Evolutionary conservation across 306 rosid species (phyloP).

Genomic region (Citrullus mucosospermus): DNA sequence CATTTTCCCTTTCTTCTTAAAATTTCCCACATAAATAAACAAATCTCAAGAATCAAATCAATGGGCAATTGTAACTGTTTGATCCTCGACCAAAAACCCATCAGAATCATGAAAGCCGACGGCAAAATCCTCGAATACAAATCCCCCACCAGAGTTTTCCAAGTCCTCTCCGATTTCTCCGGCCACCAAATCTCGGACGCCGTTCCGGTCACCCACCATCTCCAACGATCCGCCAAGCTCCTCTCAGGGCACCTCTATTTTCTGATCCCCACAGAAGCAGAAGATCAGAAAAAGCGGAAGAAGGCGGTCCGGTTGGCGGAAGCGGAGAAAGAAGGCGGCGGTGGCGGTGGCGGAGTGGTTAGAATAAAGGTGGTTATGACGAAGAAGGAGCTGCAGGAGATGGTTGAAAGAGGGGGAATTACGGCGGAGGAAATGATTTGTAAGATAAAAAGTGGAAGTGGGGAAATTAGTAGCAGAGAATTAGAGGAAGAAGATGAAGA

Average conservation of each 20-base stretch:
- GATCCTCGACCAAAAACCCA: constrained; percentile 31
- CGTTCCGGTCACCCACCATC: constrained; percentile 27
- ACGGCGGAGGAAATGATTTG: constrained; percentile 38
- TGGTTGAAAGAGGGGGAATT: constrained; percentile 48
- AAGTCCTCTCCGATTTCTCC: constrained; percentile 44
- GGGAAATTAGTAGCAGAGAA: constrained; percentile 9
- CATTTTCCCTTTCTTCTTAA: not conserved
- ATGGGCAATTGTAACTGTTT: constrained; percentile 81
- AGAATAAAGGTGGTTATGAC: constrained; percentile 68
- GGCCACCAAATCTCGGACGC: constrained; percentile 59
- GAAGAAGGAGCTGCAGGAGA: constrained; percentile 47
- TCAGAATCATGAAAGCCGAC: constrained; percentile 60
- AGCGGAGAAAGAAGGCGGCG: constrained; percentile 19
- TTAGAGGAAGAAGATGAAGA: constrained; percentile 6
- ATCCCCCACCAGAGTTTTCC: constrained; percentile 38
- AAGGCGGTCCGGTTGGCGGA: constrained; percentile 51
- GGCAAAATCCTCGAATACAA: constrained; percentile 67
- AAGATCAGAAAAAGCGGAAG: constrained; percentile 22
- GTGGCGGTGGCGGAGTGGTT: constrained; percentile 26
- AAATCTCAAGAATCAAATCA: not conserved
- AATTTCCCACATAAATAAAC: no score
- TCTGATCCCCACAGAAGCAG: constrained; percentile 34
- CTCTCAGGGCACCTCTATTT: constrained; percentile 37
- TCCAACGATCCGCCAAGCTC: constrained; percentile 41
- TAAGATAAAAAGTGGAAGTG: constrained; percentile 18